A percentile compares a stretch with the other conserved stretches of the same genome.
phyloP scores from a whole-genome alignment of 345 rosid species.

The Trapa bicornis region DNA sequence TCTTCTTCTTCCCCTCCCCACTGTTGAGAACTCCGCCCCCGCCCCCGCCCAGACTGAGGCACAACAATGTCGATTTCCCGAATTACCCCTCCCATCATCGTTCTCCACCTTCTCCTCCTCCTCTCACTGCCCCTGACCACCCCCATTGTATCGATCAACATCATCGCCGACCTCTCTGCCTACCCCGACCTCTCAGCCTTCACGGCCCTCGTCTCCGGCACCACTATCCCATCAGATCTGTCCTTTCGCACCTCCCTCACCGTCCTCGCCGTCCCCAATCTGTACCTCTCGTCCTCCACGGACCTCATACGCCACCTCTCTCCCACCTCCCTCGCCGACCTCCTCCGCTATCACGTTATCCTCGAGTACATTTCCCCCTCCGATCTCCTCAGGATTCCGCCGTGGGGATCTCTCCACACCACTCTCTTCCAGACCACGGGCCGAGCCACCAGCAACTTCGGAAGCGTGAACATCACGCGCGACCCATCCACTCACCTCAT shows the following conservation, averaged over 20 bases:
- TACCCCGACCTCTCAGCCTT: constrained; percentile 17
- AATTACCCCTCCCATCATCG: constrained; percentile 29
- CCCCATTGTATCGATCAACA: constrained; percentile 28
- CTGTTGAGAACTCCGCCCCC: neutral
- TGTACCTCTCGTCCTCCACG: constrained; percentile 28
- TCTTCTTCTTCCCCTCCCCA: too few relatives aligned
- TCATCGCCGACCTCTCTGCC: constrained; percentile 27
- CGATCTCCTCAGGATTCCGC: constrained; percentile 50
- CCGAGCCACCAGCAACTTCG: constrained; percentile 48
- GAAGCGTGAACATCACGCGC: constrained; percentile 66
- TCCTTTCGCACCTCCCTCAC: constrained; percentile 52
- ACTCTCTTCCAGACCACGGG: constrained; percentile 75
- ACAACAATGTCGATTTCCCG: constrained; percentile 18
- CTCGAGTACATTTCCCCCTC: constrained; percentile 57
- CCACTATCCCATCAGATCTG: constrained; percentile 46
- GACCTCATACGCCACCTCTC: constrained; percentile 61
- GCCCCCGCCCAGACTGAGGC: neutral
- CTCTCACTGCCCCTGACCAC: constrained; percentile 17
- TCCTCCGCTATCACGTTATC: constrained; percentile 77
- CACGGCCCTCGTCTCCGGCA: constrained; percentile 38
- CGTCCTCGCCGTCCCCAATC: constrained; percentile 70
- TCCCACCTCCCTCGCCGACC: constrained; percentile 59
- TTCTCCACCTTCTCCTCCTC: constrained; percentile 33
- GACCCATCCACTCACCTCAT: constrained; percentile 34
- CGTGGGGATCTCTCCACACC: constrained; percentile 42